Conservation (phyloP, 2,329 filamentous ascomycete genomes). For the Whalleya microplaca region DNA sequence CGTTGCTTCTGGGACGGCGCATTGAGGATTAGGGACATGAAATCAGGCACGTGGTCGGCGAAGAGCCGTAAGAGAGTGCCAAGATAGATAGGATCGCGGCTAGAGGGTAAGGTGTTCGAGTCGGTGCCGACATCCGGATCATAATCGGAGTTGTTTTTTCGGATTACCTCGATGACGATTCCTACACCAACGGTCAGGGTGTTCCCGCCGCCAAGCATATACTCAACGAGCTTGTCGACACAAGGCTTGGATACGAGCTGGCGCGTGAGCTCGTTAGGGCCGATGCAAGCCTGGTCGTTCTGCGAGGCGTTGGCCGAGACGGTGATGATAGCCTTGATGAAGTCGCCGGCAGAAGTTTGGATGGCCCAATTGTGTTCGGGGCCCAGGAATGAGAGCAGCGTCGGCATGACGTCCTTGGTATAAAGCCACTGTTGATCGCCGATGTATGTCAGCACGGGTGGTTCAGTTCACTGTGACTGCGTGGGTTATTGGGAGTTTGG, state of each 20-base stretch:
- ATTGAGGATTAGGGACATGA: conserved; percentile 88
- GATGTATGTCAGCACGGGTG: conserved; percentile 23
- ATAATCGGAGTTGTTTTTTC: conserved; percentile 99
- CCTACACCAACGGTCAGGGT: conserved; percentile 94
- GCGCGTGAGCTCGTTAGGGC: conserved; percentile 93
- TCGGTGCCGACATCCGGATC: conserved; percentile 89
- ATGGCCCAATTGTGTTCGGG: conserved; percentile 86
- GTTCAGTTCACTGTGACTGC: neutral
- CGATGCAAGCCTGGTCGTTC: conserved; percentile 98
- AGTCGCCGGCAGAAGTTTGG: conserved; percentile 95
- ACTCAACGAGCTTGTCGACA: conserved; percentile 80
- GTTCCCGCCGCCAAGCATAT: conserved; percentile 94
- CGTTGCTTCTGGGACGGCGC: conserved; percentile 73
- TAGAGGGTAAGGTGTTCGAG: conserved; percentile 77
- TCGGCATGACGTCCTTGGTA: conserved; percentile 83
- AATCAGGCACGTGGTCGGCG: conserved; percentile 87
- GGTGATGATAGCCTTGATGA: conserved; percentile 97
- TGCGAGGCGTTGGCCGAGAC: conserved; percentile 98
- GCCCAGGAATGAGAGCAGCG: conserved; percentile 82
- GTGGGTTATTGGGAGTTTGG: neutral
- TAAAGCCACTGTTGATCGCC: conserved; percentile 77
- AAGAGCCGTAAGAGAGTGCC: conserved; percentile 89
- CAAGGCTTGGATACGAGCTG: conserved; percentile 89
- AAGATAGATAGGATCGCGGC: conserved; percentile 91
- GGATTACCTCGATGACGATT: conserved; percentile 96